Conservation (phyloP, 2,329 filamentous ascomycete species). For the Diaporthe eres region DNA sequence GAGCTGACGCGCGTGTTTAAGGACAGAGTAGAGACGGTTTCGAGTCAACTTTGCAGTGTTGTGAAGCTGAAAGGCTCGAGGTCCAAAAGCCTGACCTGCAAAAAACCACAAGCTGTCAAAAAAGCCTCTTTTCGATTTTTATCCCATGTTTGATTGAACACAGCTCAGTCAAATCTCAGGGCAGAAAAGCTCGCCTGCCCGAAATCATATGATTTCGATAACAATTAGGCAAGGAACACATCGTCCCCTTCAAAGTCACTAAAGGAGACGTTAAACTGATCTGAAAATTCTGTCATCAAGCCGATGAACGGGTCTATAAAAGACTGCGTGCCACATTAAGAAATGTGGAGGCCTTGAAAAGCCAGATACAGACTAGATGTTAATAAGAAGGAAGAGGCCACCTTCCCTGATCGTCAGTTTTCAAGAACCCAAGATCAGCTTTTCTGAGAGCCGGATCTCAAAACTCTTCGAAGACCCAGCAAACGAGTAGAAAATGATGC, state of each 20-base stretch:
- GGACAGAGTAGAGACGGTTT: background rate
- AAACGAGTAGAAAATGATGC: background rate
- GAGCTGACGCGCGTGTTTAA: background rate
- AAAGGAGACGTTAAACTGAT: background rate
- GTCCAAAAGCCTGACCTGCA: background rate
- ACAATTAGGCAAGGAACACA: background rate
- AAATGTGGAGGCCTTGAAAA: too few species aligned
- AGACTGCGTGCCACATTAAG: too few species aligned
- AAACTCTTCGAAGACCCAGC: background rate
- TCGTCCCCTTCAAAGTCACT: background rate
- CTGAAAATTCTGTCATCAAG: background rate
- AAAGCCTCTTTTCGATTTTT: background rate
- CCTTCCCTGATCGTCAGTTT: too few species aligned
- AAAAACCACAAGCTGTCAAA: background rate
- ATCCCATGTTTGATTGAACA: background rate
- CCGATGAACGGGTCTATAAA: too few species aligned
- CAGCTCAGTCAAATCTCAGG: background rate
- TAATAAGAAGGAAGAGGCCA: too few species aligned
- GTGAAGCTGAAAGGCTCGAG: background rate
- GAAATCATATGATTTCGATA: background rate
- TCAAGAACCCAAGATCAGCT: too few species aligned
- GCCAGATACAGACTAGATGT: too few species aligned
- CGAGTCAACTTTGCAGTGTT: too few species aligned
- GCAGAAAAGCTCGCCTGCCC: background rate
- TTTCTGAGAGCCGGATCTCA: too few species aligned